Base-by-base conservation (phyloP, 169 alveolate species). In the Toxoplasma gondii region DNA sequence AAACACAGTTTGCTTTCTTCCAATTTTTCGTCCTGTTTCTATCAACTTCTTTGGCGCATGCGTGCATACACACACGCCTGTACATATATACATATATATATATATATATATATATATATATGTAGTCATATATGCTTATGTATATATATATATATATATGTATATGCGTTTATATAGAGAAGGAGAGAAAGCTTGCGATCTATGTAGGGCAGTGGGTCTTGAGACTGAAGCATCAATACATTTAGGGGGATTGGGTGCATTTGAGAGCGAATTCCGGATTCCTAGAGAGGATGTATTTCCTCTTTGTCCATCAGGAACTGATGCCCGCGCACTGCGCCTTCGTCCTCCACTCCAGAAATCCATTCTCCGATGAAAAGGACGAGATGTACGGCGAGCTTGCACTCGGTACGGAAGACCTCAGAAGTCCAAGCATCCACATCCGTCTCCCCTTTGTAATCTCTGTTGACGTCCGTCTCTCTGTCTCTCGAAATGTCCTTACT, bases 271-370 rank as follows among this genome's bases (percentile, higher is more conserved):
- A 53, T 53, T 53, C 19, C n/a, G n/a, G n/a, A n/a, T n/a, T n/a
- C n/a, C n/a, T n/a, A n/a, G n/a, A n/a, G n/a, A n/a, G n/a, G n/a
- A n/a, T n/a, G 9, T 43, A 16, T 82, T 82, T 82, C 5, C 67
- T 10, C 64, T 1, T 41, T 10, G 29, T 64, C 58, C 1, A 0
- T 53, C 97, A 98, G 97, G 98, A 97, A 95, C 96, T 98, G 69
- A 96, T 98, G 70, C 98, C 98, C 34, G 98, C 98, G 29, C 98
- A 97, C 93, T 98, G 98, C 90, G 98, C 99, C 41, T 98, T 96
- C 95, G 99, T 98, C 38, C 96, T 98, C 58, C 99, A 98, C 95
- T 97, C 99, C 43, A 95, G 96, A 94, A 98, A 98, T 88, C 99
- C 99, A 10, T 96, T 97, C 83, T 96, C 97, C 24, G 95, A 96